Evolutionary conservation across 805 yeast species (phyloP), one percentile per base, ranked within the genome.

Genomic region (Kuraishia molischiana): DNA sequence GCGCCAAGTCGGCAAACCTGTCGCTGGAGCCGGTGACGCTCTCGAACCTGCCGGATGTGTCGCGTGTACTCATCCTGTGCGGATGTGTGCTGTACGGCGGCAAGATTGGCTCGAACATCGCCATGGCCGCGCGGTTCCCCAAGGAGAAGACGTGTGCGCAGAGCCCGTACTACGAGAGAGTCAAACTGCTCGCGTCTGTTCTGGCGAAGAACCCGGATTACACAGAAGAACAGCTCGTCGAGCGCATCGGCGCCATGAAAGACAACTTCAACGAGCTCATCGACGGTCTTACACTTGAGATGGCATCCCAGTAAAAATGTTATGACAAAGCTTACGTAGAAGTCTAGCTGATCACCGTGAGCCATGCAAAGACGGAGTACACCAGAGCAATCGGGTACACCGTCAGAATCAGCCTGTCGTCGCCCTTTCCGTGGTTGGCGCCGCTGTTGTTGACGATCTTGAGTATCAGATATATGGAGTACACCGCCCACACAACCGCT

Each of bases 321-420:
- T n/a, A n/a, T n/a, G n/a, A n/a, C n/a, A n/a, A n/a, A n/a, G n/a
- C n/a, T n/a, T n/a, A n/a, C n/a, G n/a, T n/a, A n/a, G n/a, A n/a
- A n/a, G 17, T 13, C 43, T 51, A 69, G 15, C 74, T 66, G 32
- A 74, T 73, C 13, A 73, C 70, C 38, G 64, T 68, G 24, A 74
- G 58, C 79, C 79, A 74, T 28, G 74, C 60, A 44, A 74, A 64
- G 2, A 71, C 61, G 2, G 73, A 66, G 48, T 67, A 74, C 53
- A 73, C 68, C 40, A 74, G 58, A 10, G 63, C 65, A 10, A 74
- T 67, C 1, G 80, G 80, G 43, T 72, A 73, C 5, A 73, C 58
- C 38, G 77, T 75, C 38, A 74, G 56, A 19, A 72, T 56, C 2
- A 73, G 64, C 39, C 79, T 58, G 17, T 74, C 75, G 19, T 77